Percentiles rank a stretch among this genome's conserved stretches.
phyloP scores from a whole-genome alignment of 2,329 filamentous ascomycete species.

The Xylariaceae sp. region DNA sequence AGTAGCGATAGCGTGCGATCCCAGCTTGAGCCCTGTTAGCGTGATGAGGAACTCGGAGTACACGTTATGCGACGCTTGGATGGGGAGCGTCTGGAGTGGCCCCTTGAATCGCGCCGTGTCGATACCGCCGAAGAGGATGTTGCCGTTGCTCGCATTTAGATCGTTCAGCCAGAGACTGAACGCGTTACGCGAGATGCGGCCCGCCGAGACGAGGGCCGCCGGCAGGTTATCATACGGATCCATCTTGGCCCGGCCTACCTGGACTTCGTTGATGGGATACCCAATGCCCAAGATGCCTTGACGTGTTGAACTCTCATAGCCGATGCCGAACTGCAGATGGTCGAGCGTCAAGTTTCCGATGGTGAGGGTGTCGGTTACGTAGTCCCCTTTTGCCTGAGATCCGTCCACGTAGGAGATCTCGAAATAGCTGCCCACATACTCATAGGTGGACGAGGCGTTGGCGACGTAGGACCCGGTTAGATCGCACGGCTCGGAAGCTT shows the following conservation, averaged over 20 bases:
- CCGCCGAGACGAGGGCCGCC: conserved; percentile 55
- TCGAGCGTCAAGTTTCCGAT: conserved; percentile 51
- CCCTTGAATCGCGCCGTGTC: conserved; percentile 62
- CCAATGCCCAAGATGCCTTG: conserved; percentile 84
- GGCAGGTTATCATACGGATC: conserved; percentile 64
- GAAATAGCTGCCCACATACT: conserved; percentile 68
- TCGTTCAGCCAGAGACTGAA: conserved; percentile 76
- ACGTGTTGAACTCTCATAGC: conserved; percentile 54
- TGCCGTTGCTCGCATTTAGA: conserved; percentile 58
- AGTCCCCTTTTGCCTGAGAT: conserved; percentile 70
- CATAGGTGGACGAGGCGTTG: conserved; percentile 69
- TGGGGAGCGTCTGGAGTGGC: conserved; percentile 59
- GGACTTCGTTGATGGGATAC: conserved; percentile 73
- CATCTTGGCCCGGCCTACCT: conserved; percentile 52
- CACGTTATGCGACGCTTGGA: conserved; percentile 49
- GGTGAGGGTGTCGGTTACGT: conserved; percentile 66
- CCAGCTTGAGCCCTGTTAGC: conserved; percentile 53
- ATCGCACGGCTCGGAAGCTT: conserved; percentile 47
- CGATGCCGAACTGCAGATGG: conserved; percentile 66
- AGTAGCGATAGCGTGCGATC: conserved; percentile 38
- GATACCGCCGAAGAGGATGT: conserved; percentile 69
- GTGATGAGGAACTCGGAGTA: conserved; percentile 65
- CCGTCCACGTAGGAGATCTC: conserved; percentile 87
- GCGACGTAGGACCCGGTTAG: conserved; percentile 62
- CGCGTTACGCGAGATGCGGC: conserved; percentile 58